A percentile compares a stretch with the other conserved stretches of the same genome.
Evolutionary conservation across 768 basidiomycete genomes (phyloP).

Genomic region (Leucocoprinus sp.): DNA sequence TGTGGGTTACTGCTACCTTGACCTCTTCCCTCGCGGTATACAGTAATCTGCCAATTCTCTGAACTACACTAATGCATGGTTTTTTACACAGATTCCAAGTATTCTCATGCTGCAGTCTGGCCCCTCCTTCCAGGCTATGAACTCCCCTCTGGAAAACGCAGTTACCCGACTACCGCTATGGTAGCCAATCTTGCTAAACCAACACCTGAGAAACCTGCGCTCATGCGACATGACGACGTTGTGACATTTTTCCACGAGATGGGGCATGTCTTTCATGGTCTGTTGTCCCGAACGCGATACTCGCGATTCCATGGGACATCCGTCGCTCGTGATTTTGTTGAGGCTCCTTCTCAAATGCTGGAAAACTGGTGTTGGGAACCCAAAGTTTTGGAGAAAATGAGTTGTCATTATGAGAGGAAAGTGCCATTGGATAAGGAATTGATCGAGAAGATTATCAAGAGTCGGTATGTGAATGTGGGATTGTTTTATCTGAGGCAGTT

Average conservation of each 20-base stretch:
- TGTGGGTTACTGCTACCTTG: conserved; percentile 81
- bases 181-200: conserved; percentile 88
- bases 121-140: conserved; percentile 61
- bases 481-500: conserved; percentile 77
- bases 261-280: conserved; percentile 66
- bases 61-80: not conserved
- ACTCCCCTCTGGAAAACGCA: conserved; percentile 44
- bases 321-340: conserved; percentile 77
- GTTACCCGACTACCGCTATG: conserved; percentile 77
- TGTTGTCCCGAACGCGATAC: conserved; percentile 65
- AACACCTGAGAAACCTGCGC: conserved; percentile 69
- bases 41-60: not conserved
- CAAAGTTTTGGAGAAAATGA: conserved; percentile 67
- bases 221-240: conserved; percentile 84
- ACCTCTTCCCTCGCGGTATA: conserved; percentile 76
- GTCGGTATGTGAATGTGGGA: conserved; percentile 76
- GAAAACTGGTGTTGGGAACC: conserved; percentile 94
- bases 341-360: conserved; percentile 88
- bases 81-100: conserved; percentile 50
- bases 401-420: conserved; percentile 71
- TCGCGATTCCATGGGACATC: conserved; percentile 78
- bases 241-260: conserved; percentile 92
- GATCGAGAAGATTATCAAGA: conserved; percentile 75
- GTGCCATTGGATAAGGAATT: conserved; percentile 62
- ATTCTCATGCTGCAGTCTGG: conserved; percentile 86